Evolutionary conservation across 1,139 yeast genomes (phyloP).

Genomic region (Arxiozyma bovina): DNA sequence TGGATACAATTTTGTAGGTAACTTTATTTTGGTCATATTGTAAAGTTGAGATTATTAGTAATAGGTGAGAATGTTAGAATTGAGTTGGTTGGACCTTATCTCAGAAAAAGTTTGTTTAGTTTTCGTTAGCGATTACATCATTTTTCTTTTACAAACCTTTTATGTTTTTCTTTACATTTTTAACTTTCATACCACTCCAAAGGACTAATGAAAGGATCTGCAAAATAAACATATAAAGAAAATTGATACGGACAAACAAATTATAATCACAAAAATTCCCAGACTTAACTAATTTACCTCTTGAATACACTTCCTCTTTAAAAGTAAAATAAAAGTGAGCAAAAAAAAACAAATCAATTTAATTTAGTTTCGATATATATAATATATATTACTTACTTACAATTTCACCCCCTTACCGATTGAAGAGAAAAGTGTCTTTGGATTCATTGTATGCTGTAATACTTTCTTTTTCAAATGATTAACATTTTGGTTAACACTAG

Average conservation of each 20-base stretch:
- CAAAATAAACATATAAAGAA: neutral
- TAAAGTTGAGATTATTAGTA: neutral
- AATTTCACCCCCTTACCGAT: conserved; percentile 12
- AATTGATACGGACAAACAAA: neutral
- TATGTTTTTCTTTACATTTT: too few relatives aligned
- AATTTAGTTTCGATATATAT: neutral
- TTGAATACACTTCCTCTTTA: neutral
- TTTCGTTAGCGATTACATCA: neutral
- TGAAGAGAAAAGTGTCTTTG: conserved; percentile 29
- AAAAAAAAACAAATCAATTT: neutral
- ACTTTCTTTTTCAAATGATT: conserved; percentile 30
- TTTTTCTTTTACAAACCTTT: too few relatives aligned
- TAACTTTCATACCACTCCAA: neutral
- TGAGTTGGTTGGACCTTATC: neutral
- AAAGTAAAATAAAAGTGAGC: neutral
- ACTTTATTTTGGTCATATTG: too few relatives aligned
- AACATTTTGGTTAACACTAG: conserved; percentile 31
- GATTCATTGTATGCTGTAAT: conserved; percentile 29
- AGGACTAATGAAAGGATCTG: neutral
- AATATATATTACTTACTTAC: neutral
- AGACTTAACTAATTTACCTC: too few relatives aligned
- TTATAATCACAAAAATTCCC: neutral
- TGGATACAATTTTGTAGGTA: too few relatives aligned
- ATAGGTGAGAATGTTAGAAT: neutral
- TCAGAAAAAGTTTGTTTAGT: too few relatives aligned